Evolutionary conservation across 345 rosid genomes (phyloP).

Genomic region (Eucalyptus tenuipes): DNA sequence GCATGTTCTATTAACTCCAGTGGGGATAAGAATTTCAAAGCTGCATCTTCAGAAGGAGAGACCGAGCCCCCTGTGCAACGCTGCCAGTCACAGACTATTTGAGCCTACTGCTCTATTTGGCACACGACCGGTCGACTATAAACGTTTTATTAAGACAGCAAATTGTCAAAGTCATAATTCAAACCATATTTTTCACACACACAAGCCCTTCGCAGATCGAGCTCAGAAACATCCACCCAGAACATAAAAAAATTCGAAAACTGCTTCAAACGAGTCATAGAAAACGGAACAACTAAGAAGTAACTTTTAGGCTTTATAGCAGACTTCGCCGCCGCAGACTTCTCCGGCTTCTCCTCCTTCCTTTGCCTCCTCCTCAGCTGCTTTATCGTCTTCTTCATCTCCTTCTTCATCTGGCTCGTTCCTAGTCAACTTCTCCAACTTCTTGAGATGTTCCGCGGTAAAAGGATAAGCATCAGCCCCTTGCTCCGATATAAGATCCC

Average conservation of each 20-base stretch:
- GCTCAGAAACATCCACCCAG: neutral
- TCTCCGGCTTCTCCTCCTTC: neutral
- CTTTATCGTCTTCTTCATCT: neutral
- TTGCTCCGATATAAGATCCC: neutral
- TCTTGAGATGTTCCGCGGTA: conserved; percentile 4
- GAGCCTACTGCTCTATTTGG: neutral
- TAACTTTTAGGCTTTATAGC: neutral
- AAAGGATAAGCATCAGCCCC: conserved; percentile 37
- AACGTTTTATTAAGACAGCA: neutral
- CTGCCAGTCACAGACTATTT: neutral
- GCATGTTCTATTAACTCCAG: neutral
- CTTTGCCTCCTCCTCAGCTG: neutral
- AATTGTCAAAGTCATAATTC: neutral
- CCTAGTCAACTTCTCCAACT: conserved; percentile 2
- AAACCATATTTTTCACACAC: neutral
- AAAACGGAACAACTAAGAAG: conserved; percentile 8
- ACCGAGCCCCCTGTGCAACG: neutral
- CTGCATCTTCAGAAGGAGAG: neutral
- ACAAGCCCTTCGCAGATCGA: neutral
- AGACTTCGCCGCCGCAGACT: conserved; percentile 4
- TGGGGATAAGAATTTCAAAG: neutral
- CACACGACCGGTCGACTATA: neutral
- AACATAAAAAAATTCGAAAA: neutral
- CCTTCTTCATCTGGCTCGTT: neutral
- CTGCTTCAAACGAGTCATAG: neutral